phyloP scores from a whole-genome alignment of 202 grass and related monocot genomes.

The Carex arenaria region DNA sequence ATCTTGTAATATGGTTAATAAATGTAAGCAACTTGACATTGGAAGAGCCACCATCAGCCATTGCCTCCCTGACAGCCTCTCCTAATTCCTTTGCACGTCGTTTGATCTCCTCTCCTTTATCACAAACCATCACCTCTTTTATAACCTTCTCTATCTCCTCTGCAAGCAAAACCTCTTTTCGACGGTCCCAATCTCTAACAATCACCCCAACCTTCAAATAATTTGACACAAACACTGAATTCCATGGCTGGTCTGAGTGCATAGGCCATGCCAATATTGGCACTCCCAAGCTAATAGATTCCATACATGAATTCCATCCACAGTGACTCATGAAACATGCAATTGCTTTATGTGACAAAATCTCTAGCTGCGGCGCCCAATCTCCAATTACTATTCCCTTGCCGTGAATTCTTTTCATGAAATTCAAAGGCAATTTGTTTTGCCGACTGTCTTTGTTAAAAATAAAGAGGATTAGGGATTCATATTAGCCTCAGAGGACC shows the following conservation, averaged over 20 bases:
- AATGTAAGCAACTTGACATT: constrained; percentile 31
- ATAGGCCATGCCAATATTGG: constrained; percentile 68
- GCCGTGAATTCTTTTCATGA: constrained; percentile 13
- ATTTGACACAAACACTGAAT: constrained; percentile 50
- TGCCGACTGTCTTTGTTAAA: background rate
- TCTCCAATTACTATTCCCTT: constrained; percentile 36
- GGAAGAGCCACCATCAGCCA: constrained; percentile 28
- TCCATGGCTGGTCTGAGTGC: constrained; percentile 80
- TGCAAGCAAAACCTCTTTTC: constrained; percentile 28
- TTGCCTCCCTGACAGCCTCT: constrained; percentile 21
- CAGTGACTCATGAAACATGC: constrained; percentile 53
- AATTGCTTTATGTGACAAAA: constrained; percentile 14
- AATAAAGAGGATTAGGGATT: too few relatives aligned
- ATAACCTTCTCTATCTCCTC: constrained; percentile 29
- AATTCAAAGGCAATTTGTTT: constrained; percentile 21
- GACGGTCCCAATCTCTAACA: constrained; percentile 46
- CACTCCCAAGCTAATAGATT: constrained; percentile 64
- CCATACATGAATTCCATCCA: constrained; percentile 84
- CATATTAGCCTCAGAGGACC: too few relatives aligned
- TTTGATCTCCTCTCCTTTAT: constrained; percentile 25
- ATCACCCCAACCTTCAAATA: constrained; percentile 42
- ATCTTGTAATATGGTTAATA: constrained; percentile 39
- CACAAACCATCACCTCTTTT: constrained; percentile 27
- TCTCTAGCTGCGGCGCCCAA: constrained; percentile 61
- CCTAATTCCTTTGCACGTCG: constrained; percentile 13